phyloP scores from a whole-genome alignment of 139 green algal species.

The Chlorella sp. region DNA sequence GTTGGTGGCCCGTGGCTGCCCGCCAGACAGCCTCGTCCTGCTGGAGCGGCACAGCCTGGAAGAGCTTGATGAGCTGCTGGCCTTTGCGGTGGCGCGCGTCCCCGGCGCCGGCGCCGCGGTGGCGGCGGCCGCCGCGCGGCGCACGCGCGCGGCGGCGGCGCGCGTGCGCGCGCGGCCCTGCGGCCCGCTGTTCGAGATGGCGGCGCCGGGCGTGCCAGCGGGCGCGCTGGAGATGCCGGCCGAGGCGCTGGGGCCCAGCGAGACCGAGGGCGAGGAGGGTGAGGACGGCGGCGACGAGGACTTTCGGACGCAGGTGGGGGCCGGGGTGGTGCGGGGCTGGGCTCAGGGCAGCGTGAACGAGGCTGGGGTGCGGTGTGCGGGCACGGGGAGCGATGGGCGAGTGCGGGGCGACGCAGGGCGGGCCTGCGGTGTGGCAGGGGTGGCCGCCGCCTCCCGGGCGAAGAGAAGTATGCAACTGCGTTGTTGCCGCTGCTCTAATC shows the following conservation, averaged over 20 bases:
- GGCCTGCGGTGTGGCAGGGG: no score
- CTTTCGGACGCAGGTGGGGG: no score
- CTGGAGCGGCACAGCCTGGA: slow-evolving; percentile 61
- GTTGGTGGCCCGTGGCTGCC: slow-evolving; percentile 13
- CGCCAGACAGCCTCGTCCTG: slow-evolving; percentile 39
- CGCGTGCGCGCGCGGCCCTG: not conserved
- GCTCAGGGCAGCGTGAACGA: no score
- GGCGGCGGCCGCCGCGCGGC: slow-evolving; percentile 23
- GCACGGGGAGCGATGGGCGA: no score
- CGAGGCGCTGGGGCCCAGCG: not conserved
- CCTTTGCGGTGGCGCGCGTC: slow-evolving; percentile 16
- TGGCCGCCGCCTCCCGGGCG: no score
- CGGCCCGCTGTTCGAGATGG: not conserved
- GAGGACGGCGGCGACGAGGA: not conserved
- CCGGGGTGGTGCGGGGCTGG: no score
- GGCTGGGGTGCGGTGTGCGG: no score
- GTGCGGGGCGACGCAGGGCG: no score
- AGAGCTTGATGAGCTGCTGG: slow-evolving; percentile 46
- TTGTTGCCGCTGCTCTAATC: no score
- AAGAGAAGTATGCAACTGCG: no score
- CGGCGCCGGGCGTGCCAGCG: not conserved
- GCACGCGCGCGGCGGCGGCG: not conserved
- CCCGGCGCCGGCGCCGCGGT: slow-evolving; percentile 27
- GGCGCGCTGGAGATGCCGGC: slow-evolving; percentile 1
- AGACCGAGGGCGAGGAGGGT: not conserved